Base-by-base conservation (phyloP, 805 yeast species). In the Vanderwaltozyma verrucispora region DNA sequence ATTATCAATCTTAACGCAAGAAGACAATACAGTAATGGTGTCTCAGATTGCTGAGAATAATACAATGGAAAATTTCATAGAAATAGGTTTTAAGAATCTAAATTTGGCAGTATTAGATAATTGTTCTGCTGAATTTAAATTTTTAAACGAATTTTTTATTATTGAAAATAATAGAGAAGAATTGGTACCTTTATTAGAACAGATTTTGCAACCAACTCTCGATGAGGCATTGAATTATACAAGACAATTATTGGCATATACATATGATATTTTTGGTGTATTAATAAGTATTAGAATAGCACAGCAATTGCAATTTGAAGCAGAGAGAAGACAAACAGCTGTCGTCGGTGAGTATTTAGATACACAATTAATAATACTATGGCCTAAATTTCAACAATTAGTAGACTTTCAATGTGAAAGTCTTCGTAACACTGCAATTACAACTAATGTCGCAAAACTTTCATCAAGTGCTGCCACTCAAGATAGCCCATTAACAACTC, bases 21-120 rank as follows among this genome's bases (percentile, higher is more conserved):
- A 69, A 26, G 77, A 74, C 43, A 72, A 74, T 33, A 67, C 80
- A 1, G 88, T 80, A 0, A 74, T 87, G 64, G 74, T 82, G 4
- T 84, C 88, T 1, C 88, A 82, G 51, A 82, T 85, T 26, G 95
- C 95, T 0, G 95, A 87, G 56, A 72, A 78, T 13, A 78, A 77
- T 37, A 76, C 77, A 3, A 66, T 71, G 43, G 64, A 70, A 13
- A 77, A 78, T 49, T 76, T 81, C 74, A 63, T 82, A 38, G 96
- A 87, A 49, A 72, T 72, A 37, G 77, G 82, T 0, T 85, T 77
- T 56, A 67, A 80, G 41, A 82, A 80, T 49, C 77, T 85, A 63
- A 77, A 77, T 45, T 57, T 77, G 25, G 88, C 94, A 1, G 52
- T 87, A 8, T 54, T 80, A 28, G 95, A 86, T 53, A 87, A 86